These are phyloP conservation scores for Athelia psychrophila DNA, from an alignment of 1,284 basidiomycete genomes.

Conservation along the genomic window DNA sequence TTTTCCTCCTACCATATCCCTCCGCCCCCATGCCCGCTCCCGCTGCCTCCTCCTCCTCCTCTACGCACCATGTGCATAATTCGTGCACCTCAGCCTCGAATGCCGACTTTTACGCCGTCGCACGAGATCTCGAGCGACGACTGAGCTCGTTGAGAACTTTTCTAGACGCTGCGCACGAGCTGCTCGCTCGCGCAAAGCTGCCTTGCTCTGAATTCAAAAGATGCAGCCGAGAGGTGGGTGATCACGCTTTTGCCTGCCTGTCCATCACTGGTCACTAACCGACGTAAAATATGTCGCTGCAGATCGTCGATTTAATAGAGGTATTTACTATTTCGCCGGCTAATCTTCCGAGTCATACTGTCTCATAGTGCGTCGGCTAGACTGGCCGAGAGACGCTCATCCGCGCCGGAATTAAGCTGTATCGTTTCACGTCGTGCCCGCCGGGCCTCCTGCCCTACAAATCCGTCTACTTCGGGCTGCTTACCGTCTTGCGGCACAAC, in stretches of 20 bases:
- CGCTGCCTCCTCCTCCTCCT: background rate
- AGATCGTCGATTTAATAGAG: background rate
- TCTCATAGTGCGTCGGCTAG: background rate
- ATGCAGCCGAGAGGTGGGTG: background rate
- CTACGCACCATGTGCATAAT: background rate
- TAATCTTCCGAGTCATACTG: background rate
- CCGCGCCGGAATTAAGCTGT: background rate
- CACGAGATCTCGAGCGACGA: background rate
- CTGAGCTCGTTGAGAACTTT: background rate
- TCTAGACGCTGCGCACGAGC: slow-evolving; percentile 1
- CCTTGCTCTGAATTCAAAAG: background rate
- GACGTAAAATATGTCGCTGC: background rate
- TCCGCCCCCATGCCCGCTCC: background rate
- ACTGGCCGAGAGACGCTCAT: background rate
- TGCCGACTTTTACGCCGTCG: background rate
- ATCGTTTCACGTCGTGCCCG: background rate
- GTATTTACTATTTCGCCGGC: background rate
- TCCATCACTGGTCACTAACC: background rate
- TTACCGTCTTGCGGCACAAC: background rate
- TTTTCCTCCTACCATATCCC: background rate
- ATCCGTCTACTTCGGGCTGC: background rate
- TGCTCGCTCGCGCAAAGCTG: background rate
- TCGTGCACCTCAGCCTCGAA: background rate
- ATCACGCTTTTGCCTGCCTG: background rate
- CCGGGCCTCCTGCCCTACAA: background rate